Evolutionary conservation across 305 asterid genomes (phyloP).

Genomic region (Euphrasia arctica): DNA sequence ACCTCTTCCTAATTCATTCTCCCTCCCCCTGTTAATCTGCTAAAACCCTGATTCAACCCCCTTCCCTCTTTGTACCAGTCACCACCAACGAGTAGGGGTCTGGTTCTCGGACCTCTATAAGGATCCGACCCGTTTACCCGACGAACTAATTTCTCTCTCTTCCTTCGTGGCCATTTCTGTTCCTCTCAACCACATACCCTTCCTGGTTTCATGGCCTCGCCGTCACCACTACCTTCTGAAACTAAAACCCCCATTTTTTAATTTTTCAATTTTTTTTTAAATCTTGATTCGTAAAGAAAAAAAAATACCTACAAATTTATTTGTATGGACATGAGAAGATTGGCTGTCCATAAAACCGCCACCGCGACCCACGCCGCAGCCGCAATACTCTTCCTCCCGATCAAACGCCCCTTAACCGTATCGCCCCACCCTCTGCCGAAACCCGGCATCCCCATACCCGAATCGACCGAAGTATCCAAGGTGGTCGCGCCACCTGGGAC

Average conservation of each 20-base stretch:
- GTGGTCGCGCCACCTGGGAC: conserved; percentile 22
- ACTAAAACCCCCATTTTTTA: not conserved
- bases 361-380: conserved; percentile 34
- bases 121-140: conserved; percentile 29
- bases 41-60: conserved; percentile 28
- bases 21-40: not conserved
- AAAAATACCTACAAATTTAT: not conserved
- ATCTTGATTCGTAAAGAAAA: not conserved
- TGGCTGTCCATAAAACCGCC: conserved; percentile 26
- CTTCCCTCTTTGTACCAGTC: not conserved
- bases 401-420: conserved; percentile 45
- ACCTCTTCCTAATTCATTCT: not conserved
- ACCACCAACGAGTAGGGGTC: conserved; percentile 2
- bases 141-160: not conserved
- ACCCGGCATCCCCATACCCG: conserved; percentile 23
- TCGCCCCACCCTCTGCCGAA: conserved; percentile 35
- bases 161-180: conserved; percentile 35
- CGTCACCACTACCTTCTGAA: conserved; percentile 24
- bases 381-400: conserved; percentile 38
- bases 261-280: not conserved
- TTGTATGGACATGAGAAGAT: conserved; percentile 51
- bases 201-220: conserved; percentile 38
- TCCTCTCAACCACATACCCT: conserved; percentile 28
- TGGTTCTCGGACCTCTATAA: conserved; percentile 20
- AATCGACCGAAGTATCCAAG: conserved; percentile 22